A percentile compares a stretch with the other conserved stretches of the same genome.
These are phyloP conservation scores for Platanthera guangdongensis DNA, from an alignment of 106 monocot species.

Conservation along the genomic window DNA sequence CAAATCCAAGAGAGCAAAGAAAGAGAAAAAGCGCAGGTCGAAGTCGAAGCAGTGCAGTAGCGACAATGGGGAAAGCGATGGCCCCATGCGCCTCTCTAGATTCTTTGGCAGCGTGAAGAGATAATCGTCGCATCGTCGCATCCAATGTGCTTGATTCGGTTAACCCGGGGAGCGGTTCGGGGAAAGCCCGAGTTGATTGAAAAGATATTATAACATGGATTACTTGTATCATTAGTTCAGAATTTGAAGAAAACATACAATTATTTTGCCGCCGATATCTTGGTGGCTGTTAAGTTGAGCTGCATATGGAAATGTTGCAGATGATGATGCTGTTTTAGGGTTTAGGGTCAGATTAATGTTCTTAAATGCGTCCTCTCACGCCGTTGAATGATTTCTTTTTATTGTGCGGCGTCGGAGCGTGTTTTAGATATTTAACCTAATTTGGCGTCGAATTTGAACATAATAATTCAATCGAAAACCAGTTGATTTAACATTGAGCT, in stretches of 20 bases:
- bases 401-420: no score
- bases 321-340: no score
- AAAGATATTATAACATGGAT: neutral
- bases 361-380: no score
- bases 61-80: constrained; percentile 26
- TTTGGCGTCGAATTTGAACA: no score
- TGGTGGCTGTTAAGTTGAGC: no score
- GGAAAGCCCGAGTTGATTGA: neutral
- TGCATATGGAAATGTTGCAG: no score
- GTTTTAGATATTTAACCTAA: no score
- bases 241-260: neutral
- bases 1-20: constrained; percentile 48
- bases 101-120: constrained; percentile 55
- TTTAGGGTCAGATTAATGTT: no score
- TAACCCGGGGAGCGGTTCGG: neutral
- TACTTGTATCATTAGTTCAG: neutral
- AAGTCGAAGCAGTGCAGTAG: constrained; percentile 33
- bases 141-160: neutral
- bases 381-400: no score
- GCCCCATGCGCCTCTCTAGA: constrained; percentile 58
- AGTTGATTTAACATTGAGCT: no score
- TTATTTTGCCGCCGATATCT: no score
- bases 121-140: constrained; percentile 13
- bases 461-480: no score
- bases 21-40: constrained; percentile 53